Percentiles rank a stretch among this genome's conserved stretches.
These are phyloP conservation scores for Hyparrhenia diplandra DNA, from an alignment of 176 grass and related monocot species.

Conservation along the genomic window DNA sequence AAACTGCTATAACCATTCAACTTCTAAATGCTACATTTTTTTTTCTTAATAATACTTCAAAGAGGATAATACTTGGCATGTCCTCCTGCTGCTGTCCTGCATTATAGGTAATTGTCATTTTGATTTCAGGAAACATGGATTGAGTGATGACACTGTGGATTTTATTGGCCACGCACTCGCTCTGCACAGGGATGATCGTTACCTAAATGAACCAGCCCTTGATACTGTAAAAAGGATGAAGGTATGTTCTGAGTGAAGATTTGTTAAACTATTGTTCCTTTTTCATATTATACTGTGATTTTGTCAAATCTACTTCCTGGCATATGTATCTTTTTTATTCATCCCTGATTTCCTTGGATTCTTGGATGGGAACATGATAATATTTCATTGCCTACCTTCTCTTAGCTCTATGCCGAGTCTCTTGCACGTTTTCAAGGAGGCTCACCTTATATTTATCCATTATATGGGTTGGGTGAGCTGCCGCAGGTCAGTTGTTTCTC, in stretches of 20 bases:
- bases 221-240: constrained; percentile 97
- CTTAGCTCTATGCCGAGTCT: constrained; percentile 80
- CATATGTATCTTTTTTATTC: background rate
- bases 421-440: constrained; percentile 87
- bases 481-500: constrained; percentile 60
- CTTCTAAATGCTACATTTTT: constrained; percentile 9
- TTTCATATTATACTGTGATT: background rate
- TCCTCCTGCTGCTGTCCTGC: background rate
- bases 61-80: constrained; percentile 19
- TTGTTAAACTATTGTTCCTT: background rate
- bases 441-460: constrained; percentile 89
- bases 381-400: constrained; percentile 17
- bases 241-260: constrained; percentile 33
- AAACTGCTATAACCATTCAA: background rate
- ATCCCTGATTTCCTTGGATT: background rate
- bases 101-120: constrained; percentile 7
- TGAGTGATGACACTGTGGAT: constrained; percentile 82
- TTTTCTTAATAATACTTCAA: background rate
- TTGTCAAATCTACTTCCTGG: background rate
- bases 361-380: background rate
- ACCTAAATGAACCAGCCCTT: constrained; percentile 76
- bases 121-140: constrained; percentile 64
- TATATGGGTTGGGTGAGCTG: constrained; percentile 89
- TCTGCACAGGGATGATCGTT: constrained; percentile 85
- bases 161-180: constrained; percentile 88